Base-by-base conservation (phyloP, 1,284 basidiomycete species). In the Trametes versicolor region DNA sequence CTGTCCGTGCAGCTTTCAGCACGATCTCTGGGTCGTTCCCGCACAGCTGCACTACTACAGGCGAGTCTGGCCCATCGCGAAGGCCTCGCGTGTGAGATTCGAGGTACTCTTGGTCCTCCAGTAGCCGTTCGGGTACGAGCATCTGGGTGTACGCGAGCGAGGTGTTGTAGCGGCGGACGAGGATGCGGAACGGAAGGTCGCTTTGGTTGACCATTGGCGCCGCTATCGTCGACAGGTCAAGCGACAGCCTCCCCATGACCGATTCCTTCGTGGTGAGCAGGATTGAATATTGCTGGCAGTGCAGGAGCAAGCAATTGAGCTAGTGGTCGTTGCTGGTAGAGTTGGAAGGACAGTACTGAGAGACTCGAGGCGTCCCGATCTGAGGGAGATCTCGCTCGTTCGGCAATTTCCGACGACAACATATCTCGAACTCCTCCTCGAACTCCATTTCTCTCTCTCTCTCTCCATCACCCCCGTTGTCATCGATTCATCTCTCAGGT, bases 171-270 rank as follows among this genome's bases (percentile, higher is more conserved):
- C 77, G 78, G 58, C 83, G 81, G 8, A 84, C 83, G 54, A 93
- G 81, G 12, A 83, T 66, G 32, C 90, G 83, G 71, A 92, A 92
- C 0, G 91, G 89, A 0, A 89, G 81, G 68, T 93, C 91, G 51
- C 89, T 90, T 72, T 92, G 90, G 63, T 89, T 86, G 62, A 92
- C 84, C 90, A 91, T 91, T 1, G 89, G 89, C 6, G 90, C 90
- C 8, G 77, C 70, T 29, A 76, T 71, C 61, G 62, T 66, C 7
- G 67, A 69, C 1, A 50, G 57, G 43, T 64, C 57, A 36, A 62
- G 39, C 2, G 10, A 5, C 21, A 25, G 15, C 19, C 2, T 17
- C 3, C 15, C 41, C 41, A 43, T 43, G 6, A 3, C 19, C 9
- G 2, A 43, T 19, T 13, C 17, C 41, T 15, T n/a, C 4, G 19